Percentiles rank a stretch among this genome's conserved stretches.
Evolutionary conservation across 306 rosid species (phyloP).

Genomic region (Prunus campanulata): DNA sequence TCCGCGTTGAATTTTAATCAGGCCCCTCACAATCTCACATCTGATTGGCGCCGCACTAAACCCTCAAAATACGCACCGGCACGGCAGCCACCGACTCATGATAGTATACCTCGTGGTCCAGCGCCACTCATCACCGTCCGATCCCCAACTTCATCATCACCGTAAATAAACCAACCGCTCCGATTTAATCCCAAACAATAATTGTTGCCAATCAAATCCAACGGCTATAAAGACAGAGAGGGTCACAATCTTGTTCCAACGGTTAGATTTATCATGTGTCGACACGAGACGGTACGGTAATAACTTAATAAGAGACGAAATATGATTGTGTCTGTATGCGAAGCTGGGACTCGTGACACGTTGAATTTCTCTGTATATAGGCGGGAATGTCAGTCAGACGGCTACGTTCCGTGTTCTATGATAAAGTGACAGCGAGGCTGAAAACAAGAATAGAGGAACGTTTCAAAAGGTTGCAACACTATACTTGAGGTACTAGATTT

Average conservation of each 20-base stretch:
- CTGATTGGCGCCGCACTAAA: not conserved
- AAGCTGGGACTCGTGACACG: not conserved
- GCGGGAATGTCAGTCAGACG: not conserved
- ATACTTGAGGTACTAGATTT: not conserved
- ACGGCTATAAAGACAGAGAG: not conserved
- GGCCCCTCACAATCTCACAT: not conserved
- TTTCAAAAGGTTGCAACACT: not conserved
- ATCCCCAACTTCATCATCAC: not conserved
- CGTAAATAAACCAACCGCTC: not conserved
- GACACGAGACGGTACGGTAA: not conserved
- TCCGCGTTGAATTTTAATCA: constrained; percentile 3
- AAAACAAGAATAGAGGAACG: constrained; percentile 12
- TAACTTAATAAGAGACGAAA: not conserved
- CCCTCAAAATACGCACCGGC: not conserved
- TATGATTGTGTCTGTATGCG: not conserved
- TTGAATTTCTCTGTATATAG: not conserved
- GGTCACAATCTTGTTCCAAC: not conserved
- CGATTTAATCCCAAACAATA: not conserved
- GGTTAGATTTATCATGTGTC: not conserved
- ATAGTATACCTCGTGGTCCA: not conserved
- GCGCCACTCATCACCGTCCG: not conserved
- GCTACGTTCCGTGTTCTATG: not conserved
- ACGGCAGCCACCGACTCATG: not conserved
- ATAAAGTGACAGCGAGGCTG: not conserved
- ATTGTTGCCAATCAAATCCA: not conserved